A percentile compares a stretch with the other conserved stretches of the same genome.
phyloP scores from a whole-genome alignment of 257 asterid species.

The Nicotiana obtusifolia region DNA sequence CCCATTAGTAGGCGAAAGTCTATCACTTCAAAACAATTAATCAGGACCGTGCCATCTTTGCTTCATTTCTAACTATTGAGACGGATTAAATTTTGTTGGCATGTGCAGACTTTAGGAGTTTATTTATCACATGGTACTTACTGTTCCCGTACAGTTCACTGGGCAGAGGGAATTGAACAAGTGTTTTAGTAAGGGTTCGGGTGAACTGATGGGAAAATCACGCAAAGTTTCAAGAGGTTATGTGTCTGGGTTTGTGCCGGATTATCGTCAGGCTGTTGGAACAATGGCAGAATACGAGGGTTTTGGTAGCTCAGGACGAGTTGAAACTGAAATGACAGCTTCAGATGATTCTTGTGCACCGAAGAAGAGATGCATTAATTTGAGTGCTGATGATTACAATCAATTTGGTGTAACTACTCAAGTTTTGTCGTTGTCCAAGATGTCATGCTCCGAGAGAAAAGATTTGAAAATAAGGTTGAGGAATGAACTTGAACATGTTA shows the following conservation, averaged over 20 bases:
- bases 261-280: constrained; percentile 56
- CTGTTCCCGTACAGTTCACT: constrained; percentile 49
- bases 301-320: constrained; percentile 45
- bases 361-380: constrained; percentile 25
- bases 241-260: constrained; percentile 51
- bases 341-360: constrained; percentile 31
- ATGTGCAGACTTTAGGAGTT: constrained; percentile 36
- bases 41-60: too few species aligned
- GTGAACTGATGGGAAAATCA: constrained; percentile 55
- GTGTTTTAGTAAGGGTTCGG: constrained; percentile 23
- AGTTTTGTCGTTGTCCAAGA: constrained; percentile 45
- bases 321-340: constrained; percentile 36
- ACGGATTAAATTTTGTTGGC: constrained; percentile 14
- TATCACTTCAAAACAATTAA: too few species aligned
- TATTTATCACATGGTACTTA: constrained; percentile 43
- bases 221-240: constrained; percentile 52
- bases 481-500: constrained; percentile 63
- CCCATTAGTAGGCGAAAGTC: too few species aligned
- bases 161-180: constrained; percentile 39
- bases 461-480: constrained; percentile 46
- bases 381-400: constrained; percentile 35
- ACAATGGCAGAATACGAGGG: constrained; percentile 63
- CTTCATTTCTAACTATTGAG: too few species aligned
- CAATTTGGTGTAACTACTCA: constrained; percentile 49
- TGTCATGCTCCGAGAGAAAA: constrained; percentile 54